Evolutionary conservation across 495 filamentous ascomycete genomes (phyloP).

Genomic region (Neurospora tetrasperma): DNA sequence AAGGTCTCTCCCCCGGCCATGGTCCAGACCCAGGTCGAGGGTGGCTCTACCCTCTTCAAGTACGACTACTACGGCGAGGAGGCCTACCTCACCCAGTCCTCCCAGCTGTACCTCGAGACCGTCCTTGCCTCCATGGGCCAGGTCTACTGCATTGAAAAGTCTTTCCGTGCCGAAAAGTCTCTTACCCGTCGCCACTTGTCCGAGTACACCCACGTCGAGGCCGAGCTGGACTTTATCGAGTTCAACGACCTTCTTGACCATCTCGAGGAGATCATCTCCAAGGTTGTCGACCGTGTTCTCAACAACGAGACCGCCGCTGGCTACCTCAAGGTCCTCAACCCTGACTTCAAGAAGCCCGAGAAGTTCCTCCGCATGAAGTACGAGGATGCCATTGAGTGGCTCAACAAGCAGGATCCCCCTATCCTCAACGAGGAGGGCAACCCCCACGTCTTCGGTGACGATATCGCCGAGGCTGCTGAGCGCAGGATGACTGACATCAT

Average conservation of each 20-base stretch:
- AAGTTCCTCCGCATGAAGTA: conserved; percentile 95
- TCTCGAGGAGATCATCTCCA: conserved; percentile 80
- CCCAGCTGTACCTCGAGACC: conserved; percentile 96
- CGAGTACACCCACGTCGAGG: conserved; percentile 89
- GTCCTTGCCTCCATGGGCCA: conserved; percentile 83
- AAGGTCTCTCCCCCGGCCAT: conserved; percentile 92
- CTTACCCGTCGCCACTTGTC: conserved; percentile 89
- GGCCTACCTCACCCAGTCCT: conserved; percentile 93
- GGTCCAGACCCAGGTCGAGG: conserved; percentile 98
- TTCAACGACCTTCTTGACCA: conserved; percentile 90
- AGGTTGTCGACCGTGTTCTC: conserved; percentile 67
- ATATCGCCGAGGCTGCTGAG: conserved; percentile 97
- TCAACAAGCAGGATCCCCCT: conserved; percentile 62
- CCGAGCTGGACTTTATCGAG: conserved; percentile 89
- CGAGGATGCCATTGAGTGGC: conserved; percentile 86
- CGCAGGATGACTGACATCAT: conserved; percentile 94
- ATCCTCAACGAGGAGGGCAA: conserved; percentile 89
- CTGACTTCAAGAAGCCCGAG: conserved; percentile 67
- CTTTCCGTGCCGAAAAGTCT: conserved; percentile 95
- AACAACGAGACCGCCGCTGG: conserved; percentile 58
- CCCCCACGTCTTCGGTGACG: conserved; percentile 85
- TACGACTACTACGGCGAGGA: conserved; percentile 91
- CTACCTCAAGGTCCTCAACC: conserved; percentile 76
- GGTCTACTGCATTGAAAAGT: conserved; percentile 96
- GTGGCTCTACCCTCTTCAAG: conserved; percentile 86